Evolutionary conservation across 805 yeast genomes (phyloP).

Genomic region (Cyberlindnera euphorbiiphila): DNA sequence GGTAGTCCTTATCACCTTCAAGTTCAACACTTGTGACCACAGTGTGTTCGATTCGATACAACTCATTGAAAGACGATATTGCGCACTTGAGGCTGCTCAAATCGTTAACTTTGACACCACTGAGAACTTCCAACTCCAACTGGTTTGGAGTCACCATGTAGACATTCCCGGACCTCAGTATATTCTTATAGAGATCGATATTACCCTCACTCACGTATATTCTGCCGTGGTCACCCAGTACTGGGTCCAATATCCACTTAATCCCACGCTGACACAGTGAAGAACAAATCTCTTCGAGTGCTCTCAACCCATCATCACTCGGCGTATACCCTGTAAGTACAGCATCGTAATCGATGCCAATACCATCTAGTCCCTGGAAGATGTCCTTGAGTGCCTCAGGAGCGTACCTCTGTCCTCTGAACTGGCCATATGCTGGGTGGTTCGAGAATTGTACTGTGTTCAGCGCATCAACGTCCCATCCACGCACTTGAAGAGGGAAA

Average conservation of each 20-base stretch:
- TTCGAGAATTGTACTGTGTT: constrained; percentile 88
- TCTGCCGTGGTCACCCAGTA: constrained; percentile 85
- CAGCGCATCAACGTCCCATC: constrained; percentile 91
- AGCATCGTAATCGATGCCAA: constrained; percentile 53
- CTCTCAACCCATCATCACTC: constrained; percentile 48
- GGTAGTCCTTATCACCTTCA: constrained; percentile 19
- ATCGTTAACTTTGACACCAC: constrained; percentile 40
- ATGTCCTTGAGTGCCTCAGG: constrained; percentile 45
- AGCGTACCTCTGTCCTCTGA: constrained; percentile 53
- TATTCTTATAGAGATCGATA: constrained; percentile 46
- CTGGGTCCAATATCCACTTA: constrained; percentile 81
- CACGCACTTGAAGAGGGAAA: constrained; percentile 78
- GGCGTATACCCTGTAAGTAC: constrained; percentile 82
- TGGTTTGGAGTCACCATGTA: constrained; percentile 68
- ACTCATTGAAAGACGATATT: constrained; percentile 37
- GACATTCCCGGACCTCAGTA: constrained; percentile 42
- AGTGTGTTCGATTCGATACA: constrained; percentile 45
- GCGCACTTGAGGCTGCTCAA: constrained; percentile 37
- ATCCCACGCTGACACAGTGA: constrained; percentile 30
- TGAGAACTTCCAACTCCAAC: constrained; percentile 63
- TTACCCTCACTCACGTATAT: constrained; percentile 65
- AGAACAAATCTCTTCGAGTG: constrained; percentile 42
- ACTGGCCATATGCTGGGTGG: constrained; percentile 82
- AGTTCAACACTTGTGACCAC: constrained; percentile 57
- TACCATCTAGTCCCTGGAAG: constrained; percentile 50